Percentiles rank a stretch among this genome's conserved stretches.
phyloP scores from a whole-genome alignment of 2,329 filamentous ascomycete species.

The Myriosclerotinia duriaeana region DNA sequence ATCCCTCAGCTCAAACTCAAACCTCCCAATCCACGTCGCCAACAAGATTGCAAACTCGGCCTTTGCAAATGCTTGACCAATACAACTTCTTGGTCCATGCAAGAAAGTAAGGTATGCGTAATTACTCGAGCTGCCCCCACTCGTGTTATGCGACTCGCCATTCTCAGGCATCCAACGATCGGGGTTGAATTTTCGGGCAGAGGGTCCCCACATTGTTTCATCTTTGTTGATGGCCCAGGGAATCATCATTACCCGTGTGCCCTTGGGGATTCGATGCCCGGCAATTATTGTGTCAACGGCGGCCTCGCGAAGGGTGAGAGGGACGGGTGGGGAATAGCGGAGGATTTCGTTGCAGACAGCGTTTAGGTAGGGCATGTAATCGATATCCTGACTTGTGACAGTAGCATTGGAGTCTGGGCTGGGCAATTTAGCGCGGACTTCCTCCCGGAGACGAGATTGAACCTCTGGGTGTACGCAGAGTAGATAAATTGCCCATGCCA shows the following conservation, averaged over 20 bases:
- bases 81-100: slow-evolving; percentile 83
- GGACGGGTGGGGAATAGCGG: slow-evolving; percentile 70
- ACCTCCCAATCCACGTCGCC: slow-evolving; percentile 73
- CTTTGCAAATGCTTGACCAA: slow-evolving; percentile 77
- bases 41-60: slow-evolving; percentile 83
- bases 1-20: slow-evolving; percentile 60
- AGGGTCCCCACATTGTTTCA: slow-evolving; percentile 69
- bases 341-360: slow-evolving; percentile 77
- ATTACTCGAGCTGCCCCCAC: slow-evolving; percentile 72
- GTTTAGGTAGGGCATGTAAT: slow-evolving; percentile 75
- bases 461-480: slow-evolving; percentile 65
- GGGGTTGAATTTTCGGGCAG: slow-evolving; percentile 74
- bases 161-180: slow-evolving; percentile 67
- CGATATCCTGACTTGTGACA: slow-evolving; percentile 59
- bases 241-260: slow-evolving; percentile 65
- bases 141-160: slow-evolving; percentile 46
- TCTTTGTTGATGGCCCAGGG: slow-evolving; percentile 69
- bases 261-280: slow-evolving; percentile 65
- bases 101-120: slow-evolving; percentile 80
- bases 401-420: slow-evolving; percentile 44
- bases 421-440: slow-evolving; percentile 63
- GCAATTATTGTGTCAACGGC: slow-evolving; percentile 63
- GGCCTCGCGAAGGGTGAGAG: slow-evolving; percentile 67
- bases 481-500: slow-evolving; percentile 74
- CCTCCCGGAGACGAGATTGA: slow-evolving; percentile 65